Percentiles rank a stretch among this genome's conserved stretches.
phyloP scores from a whole-genome alignment of 2,329 filamentous ascomycete genomes.

The Paecilomyces variotii region DNA sequence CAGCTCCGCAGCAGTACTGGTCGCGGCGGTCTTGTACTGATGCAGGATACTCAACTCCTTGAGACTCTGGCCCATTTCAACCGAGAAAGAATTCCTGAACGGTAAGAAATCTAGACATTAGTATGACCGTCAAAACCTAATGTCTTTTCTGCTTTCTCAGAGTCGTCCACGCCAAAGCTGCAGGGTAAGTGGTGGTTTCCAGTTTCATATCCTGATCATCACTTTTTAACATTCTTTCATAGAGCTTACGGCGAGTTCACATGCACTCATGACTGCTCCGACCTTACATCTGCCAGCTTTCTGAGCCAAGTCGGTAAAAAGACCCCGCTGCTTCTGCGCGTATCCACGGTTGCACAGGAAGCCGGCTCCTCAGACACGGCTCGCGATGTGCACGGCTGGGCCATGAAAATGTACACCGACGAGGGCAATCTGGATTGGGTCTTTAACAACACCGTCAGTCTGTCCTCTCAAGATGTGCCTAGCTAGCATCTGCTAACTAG shows the following conservation, averaged over 20 bases:
- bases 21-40: constrained; percentile 34
- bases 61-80: constrained; percentile 55
- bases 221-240: neutral
- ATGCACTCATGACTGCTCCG: constrained; percentile 50
- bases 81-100: constrained; percentile 54
- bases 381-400: constrained; percentile 42
- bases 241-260: constrained; percentile 51
- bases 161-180: constrained; percentile 49
- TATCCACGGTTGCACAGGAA: constrained; percentile 42
- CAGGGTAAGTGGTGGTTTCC: constrained; percentile 18
- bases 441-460: constrained; percentile 7
- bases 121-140: neutral
- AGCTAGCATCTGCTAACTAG: neutral
- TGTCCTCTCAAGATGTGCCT: neutral
- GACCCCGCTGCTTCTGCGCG: constrained; percentile 39
- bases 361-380: constrained; percentile 41
- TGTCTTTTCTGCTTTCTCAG: neutral
- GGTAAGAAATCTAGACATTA: constrained; percentile 17
- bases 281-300: constrained; percentile 49
- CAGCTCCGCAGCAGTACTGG: constrained; percentile 12
- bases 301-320: constrained; percentile 48
- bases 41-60: constrained; percentile 55
- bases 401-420: constrained; percentile 43
- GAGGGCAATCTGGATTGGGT: constrained; percentile 32
- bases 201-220: neutral